phyloP scores from a whole-genome alignment of 2,329 filamentous ascomycete species.

The Coniosporium tulheliwenetii region DNA sequence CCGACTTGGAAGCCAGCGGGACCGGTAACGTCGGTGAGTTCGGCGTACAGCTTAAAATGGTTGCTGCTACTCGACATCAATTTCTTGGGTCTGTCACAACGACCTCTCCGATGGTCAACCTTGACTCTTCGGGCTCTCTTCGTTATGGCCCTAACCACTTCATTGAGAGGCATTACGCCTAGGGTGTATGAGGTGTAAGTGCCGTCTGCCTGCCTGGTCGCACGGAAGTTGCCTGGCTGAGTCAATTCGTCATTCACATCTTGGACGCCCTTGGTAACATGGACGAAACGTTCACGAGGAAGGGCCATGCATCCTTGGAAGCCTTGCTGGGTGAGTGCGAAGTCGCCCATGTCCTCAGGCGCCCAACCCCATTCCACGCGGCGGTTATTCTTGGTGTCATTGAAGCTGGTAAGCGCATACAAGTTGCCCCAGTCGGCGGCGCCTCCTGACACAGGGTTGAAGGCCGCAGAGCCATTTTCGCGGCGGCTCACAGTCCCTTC shows the following conservation, averaged over 20 bases:
- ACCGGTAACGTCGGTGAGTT: constrained; percentile 21
- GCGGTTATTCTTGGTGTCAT: constrained; percentile 31
- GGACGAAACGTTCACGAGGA: constrained; percentile 30
- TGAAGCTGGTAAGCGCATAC: constrained; percentile 31
- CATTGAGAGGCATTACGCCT: constrained; percentile 25
- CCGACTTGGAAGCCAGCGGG: constrained; percentile 26
- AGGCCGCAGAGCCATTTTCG: constrained; percentile 27
- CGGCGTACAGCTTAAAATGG: constrained; percentile 26
- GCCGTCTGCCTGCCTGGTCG: constrained; percentile 19
- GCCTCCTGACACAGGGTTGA: constrained; percentile 27
- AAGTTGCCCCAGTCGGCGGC: constrained; percentile 27
- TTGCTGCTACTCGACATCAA: constrained; percentile 14
- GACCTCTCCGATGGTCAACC: no score
- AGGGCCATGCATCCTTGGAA: constrained; percentile 28
- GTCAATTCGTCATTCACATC: constrained; percentile 18
- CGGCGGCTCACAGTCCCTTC: constrained; percentile 25
- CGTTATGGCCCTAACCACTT: constrained; percentile 25
- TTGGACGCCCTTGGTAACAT: constrained; percentile 22
- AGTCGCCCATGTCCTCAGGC: constrained; percentile 25
- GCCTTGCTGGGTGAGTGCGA: constrained; percentile 24
- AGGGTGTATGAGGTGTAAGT: constrained; percentile 28
- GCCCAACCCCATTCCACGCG: constrained; percentile 32
- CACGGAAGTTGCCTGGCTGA: constrained; percentile 18
- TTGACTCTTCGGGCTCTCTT: constrained; percentile 1
- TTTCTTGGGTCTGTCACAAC: constrained; percentile 2